Evolutionary conservation across 1,284 basidiomycete genomes (phyloP), one percentile per base, ranked within the genome.

Genomic region (Cerrena zonata): DNA sequence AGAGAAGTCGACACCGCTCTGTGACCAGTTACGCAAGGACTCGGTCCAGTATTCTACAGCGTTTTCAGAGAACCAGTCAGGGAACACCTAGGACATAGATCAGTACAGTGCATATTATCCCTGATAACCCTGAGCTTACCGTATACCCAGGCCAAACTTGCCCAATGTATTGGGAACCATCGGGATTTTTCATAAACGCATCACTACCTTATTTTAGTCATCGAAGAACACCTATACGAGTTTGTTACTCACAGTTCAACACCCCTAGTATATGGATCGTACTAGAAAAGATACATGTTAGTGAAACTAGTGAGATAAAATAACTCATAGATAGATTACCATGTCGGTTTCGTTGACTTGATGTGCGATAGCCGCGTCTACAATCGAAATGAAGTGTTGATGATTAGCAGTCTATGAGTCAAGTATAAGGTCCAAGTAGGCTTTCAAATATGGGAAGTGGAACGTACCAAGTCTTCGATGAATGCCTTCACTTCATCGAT

Each of bases 11-110:
- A 87, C 73, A 2, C 82, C 82, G 2, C 69, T 60, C n/a, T 69
- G 57, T 13, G 71, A 76, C 81, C 82, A 86, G 61, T 87, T 86
- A 38, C 40, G 48, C 27, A 66, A 54, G 13, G 61, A 60, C 46
- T 64, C 64, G 1, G 60, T 61, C 63, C 64, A 64, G 36, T 50
- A 61, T 18, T 43, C 39, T 21, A 77, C 73, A 0, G 80, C 76
- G 47, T 79, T 78, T 15, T 76, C 67, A 34, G 74, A 71, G 58
- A 87, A 85, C 84, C 84, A 88, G 60, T 89, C 85, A 0, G 83
- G 81, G 65, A 83, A 86, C 7, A 72, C 66, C 66, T 69, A 44
- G 13, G 18, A 38, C 19, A 7, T n/a, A 23, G 39, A 7, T 22
- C 4, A 12, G 27, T 36, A 25, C 23, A 13, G 3, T 38, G 4